Percentiles rank a stretch among this genome's conserved stretches.
phyloP scores from a whole-genome alignment of 768 basidiomycete genomes.

The Boletus rufocinnamomeus region DNA sequence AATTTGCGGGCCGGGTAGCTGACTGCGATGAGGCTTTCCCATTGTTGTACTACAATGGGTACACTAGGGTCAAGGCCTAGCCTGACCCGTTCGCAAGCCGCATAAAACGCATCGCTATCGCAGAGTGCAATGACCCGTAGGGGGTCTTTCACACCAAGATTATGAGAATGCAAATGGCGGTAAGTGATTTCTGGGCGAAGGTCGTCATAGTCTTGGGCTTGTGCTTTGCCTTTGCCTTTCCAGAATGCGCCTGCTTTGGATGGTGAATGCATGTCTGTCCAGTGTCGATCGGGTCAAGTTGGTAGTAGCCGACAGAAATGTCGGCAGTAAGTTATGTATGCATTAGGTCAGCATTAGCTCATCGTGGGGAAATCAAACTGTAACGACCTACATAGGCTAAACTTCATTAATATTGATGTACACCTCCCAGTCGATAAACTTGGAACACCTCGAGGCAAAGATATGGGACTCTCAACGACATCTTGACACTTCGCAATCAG shows the following conservation, averaged over 20 bases:
- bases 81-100: constrained; percentile 83
- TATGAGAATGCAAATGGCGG: constrained; percentile 69
- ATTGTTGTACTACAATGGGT: constrained; percentile 85
- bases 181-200: constrained; percentile 74
- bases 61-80: constrained; percentile 60
- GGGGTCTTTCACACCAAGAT: constrained; percentile 71
- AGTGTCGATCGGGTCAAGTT: neutral
- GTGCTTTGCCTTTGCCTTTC: constrained; percentile 61
- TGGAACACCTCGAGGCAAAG: too few relatives aligned
- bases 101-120: constrained; percentile 86
- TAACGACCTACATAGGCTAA: too few relatives aligned
- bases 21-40: constrained; percentile 89
- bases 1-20: constrained; percentile 93
- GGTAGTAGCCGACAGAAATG: neutral
- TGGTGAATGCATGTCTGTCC: constrained; percentile 22
- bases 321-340: neutral
- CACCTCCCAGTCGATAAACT: too few relatives aligned
- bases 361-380: too few relatives aligned
- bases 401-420: too few relatives aligned
- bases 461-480: too few relatives aligned
- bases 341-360: neutral
- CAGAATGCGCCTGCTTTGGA: constrained; percentile 28
- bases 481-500: too few relatives aligned
- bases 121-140: constrained; percentile 86
- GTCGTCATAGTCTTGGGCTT: constrained; percentile 54